Percentiles rank a stretch among this genome's conserved stretches.
Evolutionary conservation across 768 basidiomycete species (phyloP).

Genomic region (Boletus rex-veris): DNA sequence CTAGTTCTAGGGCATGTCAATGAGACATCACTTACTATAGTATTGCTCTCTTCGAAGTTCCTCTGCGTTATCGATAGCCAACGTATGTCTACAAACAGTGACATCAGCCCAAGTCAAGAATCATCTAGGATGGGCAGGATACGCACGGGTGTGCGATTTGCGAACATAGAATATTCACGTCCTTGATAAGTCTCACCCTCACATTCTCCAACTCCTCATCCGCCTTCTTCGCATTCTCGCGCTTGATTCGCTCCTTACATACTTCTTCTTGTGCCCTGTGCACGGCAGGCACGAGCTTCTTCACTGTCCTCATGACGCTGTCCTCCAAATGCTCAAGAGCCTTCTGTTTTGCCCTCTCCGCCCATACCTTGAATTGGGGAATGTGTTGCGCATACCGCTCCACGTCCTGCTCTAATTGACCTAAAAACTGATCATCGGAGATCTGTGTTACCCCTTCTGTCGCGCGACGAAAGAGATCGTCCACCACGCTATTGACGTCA

Average conservation of each 20-base stretch:
- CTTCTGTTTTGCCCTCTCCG: background rate
- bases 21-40: background rate
- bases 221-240: background rate
- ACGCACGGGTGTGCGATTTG: background rate
- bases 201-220: constrained; percentile 6
- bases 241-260: background rate
- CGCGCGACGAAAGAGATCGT: constrained; percentile 5
- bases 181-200: constrained; percentile 16
- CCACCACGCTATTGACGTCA: background rate
- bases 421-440: constrained; percentile 17
- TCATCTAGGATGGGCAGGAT: constrained; percentile 8
- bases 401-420: background rate
- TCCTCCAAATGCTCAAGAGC: background rate
- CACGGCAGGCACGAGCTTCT: constrained; percentile 6
- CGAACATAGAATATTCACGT: constrained; percentile 15
- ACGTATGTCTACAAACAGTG: constrained; percentile 9
- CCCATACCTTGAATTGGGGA: background rate
- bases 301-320: background rate
- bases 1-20: background rate
- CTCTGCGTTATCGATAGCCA: constrained; percentile 3
- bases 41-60: background rate
- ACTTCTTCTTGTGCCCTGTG: constrained; percentile 9
- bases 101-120: background rate
- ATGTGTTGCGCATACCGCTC: background rate
- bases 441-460: background rate